Evolutionary conservation across 1,284 basidiomycete genomes (phyloP), one percentile per base, ranked within the genome.

Genomic region (Tilletia indica): DNA sequence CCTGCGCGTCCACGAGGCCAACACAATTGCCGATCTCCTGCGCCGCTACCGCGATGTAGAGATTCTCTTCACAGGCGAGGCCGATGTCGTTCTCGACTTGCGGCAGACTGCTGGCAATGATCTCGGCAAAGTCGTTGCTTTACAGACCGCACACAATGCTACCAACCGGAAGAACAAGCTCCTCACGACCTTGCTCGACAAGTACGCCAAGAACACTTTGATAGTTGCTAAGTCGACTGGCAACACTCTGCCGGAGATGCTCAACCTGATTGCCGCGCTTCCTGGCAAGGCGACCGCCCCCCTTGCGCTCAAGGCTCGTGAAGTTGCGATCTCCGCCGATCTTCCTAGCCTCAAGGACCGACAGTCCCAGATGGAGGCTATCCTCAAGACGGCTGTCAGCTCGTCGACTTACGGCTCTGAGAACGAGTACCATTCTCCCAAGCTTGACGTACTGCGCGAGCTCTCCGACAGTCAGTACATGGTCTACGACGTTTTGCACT

Each of bases 291-390:
- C 74, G 34, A 78, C 80, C 14, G 82, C 82, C 12, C 81, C 82
- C 12, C 81, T 84, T 21, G 90, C 95, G 2, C 87, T 99, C 80
- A 99, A 97, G 86, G 96, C 97, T 67, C 92, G 97, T 69, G 97
- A 99, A 86, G 97, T 98, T 11, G 89, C 97, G 74, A 97, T 99
- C 80, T 89, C 93, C 45, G 93, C 93, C 69, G 93, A 96, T 85
- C 91, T 99, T 89, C 97, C 97, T 16, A 97, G 94, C 48, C 95
- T 94, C 83, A 93, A 96, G 82, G 97, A 99, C 85, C 92, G 97
- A 75, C 87, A 91, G 70, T 87, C 89, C 36, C 97, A 99, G 86
- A 96, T 99, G 92, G 95, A 97, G 87, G 87, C 90, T 39, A 92
- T 99, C 71, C 89, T 99, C 70, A 94, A 92, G 85, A 88, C 91